phyloP scores from a whole-genome alignment of 2,329 filamentous ascomycete genomes.

The Talaromyces rugulosus region DNA sequence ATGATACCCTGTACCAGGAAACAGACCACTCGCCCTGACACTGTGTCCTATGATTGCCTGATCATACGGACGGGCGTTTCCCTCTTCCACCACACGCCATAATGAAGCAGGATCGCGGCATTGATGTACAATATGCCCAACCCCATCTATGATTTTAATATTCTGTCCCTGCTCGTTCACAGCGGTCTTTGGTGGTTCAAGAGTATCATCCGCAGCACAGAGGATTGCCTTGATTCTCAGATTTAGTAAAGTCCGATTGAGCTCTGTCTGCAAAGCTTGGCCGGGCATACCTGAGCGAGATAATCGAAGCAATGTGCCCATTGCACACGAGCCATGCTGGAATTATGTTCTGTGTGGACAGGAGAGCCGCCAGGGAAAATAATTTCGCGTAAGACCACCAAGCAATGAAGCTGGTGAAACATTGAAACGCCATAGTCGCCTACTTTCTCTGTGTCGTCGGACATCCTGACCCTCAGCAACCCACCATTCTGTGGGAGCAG shows the following conservation, averaged over 20 bases:
- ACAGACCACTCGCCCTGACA: neutral
- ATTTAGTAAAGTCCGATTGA: no score
- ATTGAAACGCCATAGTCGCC: neutral
- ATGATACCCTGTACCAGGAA: neutral
- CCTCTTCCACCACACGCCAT: neutral
- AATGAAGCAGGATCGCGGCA: conserved; percentile 1
- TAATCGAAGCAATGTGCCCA: conserved; percentile 19
- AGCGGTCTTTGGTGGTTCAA: conserved; percentile 6
- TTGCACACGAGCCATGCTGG: conserved; percentile 8
- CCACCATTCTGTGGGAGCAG: neutral
- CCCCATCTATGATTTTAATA: neutral
- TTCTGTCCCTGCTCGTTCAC: neutral
- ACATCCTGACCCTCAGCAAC: neutral
- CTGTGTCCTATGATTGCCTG: neutral
- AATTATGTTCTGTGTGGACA: neutral
- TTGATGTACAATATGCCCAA: neutral
- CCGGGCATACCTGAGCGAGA: conserved; percentile 15
- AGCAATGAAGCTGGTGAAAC: conserved; percentile 3
- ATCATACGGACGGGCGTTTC: neutral
- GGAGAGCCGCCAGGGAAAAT: neutral
- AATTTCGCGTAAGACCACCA: neutral
- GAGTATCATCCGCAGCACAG: conserved; percentile 16
- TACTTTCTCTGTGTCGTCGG: neutral
- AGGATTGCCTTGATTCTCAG: conserved; percentile 4
- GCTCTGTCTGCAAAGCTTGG: no score